Percentiles rank a stretch among this genome's conserved stretches.
Evolutionary conservation across 2,329 filamentous ascomycete genomes (phyloP).

Genomic region (Cladobotryum mycophilum): DNA sequence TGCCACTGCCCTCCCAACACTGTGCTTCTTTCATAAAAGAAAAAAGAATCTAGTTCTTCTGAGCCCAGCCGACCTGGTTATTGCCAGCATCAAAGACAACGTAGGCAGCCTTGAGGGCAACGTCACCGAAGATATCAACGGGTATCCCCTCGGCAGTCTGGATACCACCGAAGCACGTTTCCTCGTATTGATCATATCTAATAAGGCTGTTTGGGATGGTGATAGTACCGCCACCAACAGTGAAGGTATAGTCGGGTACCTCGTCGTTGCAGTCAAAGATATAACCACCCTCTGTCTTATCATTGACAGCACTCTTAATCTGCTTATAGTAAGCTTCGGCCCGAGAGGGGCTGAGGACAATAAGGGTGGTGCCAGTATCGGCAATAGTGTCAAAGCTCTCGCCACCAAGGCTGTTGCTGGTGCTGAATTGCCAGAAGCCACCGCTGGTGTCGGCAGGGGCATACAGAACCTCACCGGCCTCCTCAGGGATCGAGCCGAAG

Average conservation of each 20-base stretch:
- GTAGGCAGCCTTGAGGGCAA: slow-evolving; percentile 54
- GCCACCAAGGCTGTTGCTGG: slow-evolving; percentile 16
- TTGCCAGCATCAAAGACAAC: slow-evolving; percentile 52
- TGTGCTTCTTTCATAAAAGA: too few species aligned
- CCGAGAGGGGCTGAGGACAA: slow-evolving; percentile 50
- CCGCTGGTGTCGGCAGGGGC: slow-evolving; percentile 52
- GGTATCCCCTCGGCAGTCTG: slow-evolving; percentile 44
- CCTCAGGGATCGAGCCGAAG: slow-evolving; percentile 62
- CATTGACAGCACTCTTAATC: slow-evolving; percentile 30
- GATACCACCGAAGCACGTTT: slow-evolving; percentile 59
- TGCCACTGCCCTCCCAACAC: too few species aligned
- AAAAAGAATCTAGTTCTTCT: too few species aligned
- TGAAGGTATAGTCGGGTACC: slow-evolving; percentile 45
- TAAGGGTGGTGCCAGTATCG: slow-evolving; percentile 57
- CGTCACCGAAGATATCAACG: slow-evolving; percentile 55
- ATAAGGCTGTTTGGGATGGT: slow-evolving; percentile 46
- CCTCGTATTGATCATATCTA: slow-evolving; percentile 42
- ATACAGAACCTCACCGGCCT: slow-evolving; percentile 53
- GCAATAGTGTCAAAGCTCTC: slow-evolving; percentile 37
- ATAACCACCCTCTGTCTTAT: slow-evolving; percentile 34
- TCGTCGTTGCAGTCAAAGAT: slow-evolving; percentile 37
- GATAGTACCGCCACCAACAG: slow-evolving; percentile 51
- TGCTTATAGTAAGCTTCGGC: slow-evolving; percentile 42
- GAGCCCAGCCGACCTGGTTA: slow-evolving; percentile 37
- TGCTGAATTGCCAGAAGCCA: slow-evolving; percentile 54